Percentiles rank a stretch among this genome's conserved stretches.
phyloP scores from a whole-genome alignment of 106 monocot genomes.

The Vanilla planifolia region DNA sequence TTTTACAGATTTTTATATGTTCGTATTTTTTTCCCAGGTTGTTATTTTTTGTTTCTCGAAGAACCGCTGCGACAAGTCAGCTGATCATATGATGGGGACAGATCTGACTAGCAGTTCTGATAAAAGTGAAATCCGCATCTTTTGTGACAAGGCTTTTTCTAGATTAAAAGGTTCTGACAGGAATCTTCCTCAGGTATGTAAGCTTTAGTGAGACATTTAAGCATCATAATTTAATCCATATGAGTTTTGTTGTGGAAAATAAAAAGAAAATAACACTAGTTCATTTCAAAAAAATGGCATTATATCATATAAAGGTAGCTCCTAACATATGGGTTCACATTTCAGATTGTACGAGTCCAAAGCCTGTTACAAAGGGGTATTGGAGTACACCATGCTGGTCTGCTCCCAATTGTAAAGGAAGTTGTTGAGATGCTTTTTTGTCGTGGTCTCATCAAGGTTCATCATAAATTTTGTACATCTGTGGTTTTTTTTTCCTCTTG shows the following conservation, averaged over 20 bases:
- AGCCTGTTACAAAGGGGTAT: conserved; percentile 72
- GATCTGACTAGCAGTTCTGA: conserved; percentile 89
- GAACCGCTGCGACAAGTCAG: conserved; percentile 85
- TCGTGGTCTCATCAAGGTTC: conserved; percentile 92
- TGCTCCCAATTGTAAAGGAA: conserved; percentile 99
- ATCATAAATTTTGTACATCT: conserved; percentile 3
- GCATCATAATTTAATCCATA: neutral
- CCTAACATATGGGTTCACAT: conserved; percentile 9
- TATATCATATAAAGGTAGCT: conserved; percentile 1
- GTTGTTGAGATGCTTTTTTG: conserved; percentile 99
- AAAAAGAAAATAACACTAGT: neutral
- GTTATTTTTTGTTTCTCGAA: conserved; percentile 99
- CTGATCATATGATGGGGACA: conserved; percentile 49
- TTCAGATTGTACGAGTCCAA: conserved; percentile 81
- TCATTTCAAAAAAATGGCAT: neutral
- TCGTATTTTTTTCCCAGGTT: conserved; percentile 38
- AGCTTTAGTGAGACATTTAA: neutral
- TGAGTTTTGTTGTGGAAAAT: neutral
- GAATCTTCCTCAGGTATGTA: conserved; percentile 82
- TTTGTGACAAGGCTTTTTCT: conserved; percentile 95
- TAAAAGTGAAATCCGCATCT: conserved; percentile 83
- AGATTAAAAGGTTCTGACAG: conserved; percentile 93
- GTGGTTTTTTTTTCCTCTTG: too few relatives aligned
- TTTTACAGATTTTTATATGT: too few relatives aligned
- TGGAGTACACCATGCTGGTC: conserved; percentile 97